Conservation (phyloP, 805 yeast genomes). For the Schwanniomyces pseudopolymorphus region DNA sequence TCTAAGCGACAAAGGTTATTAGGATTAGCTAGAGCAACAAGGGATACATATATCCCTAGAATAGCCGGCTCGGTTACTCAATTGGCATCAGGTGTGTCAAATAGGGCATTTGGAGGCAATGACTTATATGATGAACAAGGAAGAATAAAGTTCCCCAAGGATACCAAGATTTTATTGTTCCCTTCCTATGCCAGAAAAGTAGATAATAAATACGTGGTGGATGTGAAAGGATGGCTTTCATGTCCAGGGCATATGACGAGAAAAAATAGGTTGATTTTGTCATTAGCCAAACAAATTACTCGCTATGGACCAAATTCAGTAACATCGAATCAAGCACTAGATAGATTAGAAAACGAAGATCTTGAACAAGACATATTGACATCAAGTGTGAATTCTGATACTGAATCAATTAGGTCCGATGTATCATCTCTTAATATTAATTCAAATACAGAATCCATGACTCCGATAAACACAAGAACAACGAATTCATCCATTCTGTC, state of each 20-base stretch:
- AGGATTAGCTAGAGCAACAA: conserved; percentile 54
- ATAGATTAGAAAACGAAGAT: conserved; percentile 24
- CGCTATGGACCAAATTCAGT: conserved; percentile 29
- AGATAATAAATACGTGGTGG: conserved; percentile 39
- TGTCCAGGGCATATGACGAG: conserved; percentile 71
- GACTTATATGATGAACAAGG: conserved; percentile 30
- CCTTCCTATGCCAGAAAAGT: conserved; percentile 37
- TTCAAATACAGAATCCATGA: conserved; percentile 1
- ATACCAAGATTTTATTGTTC: conserved; percentile 56
- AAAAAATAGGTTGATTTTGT: conserved; percentile 66
- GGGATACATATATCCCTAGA: conserved; percentile 57
- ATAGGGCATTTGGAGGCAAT: conserved; percentile 22
- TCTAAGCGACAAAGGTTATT: conserved; percentile 46
- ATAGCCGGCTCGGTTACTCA: conserved; percentile 48
- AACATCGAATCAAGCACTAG: conserved; percentile 17
- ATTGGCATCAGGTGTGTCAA: conserved; percentile 46
- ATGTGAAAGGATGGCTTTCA: conserved; percentile 70
- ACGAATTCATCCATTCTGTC: conserved; percentile 7
- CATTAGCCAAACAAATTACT: conserved; percentile 68
- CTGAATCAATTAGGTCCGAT: conserved; percentile 17
- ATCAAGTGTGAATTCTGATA: conserved; percentile 18
- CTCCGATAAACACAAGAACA: conserved; percentile 2
- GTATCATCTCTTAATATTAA: conserved; percentile 5
- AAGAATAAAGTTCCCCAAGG: conserved; percentile 44
- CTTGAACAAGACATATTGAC: conserved; percentile 24